Percentiles rank a stretch among this genome's conserved stretches.
Conservation (phyloP, 352 stramenopile species). For the Phytophthora podocarpi region DNA sequence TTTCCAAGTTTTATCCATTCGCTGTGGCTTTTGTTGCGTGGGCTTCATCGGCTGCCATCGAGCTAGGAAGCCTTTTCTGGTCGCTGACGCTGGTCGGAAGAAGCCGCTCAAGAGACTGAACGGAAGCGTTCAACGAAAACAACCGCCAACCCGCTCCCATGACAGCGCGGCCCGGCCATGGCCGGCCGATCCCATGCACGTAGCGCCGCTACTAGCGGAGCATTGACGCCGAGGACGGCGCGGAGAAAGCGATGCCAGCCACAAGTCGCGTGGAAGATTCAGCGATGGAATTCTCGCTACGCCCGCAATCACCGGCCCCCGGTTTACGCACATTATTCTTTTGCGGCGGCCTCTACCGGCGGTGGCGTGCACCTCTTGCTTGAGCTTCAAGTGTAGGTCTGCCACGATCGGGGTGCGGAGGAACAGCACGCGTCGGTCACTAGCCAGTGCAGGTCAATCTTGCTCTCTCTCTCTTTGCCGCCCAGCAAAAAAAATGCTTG, state of each 20-base stretch:
- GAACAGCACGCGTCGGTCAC: too few relatives aligned
- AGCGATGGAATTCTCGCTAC: too few relatives aligned
- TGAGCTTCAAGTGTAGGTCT: too few relatives aligned
- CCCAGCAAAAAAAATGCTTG: too few relatives aligned
- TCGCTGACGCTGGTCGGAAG: slow-evolving; percentile 20
- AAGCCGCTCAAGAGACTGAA: slow-evolving; percentile 29
- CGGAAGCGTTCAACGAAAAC: slow-evolving; percentile 13
- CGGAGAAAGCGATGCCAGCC: too few relatives aligned
- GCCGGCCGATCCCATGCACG: slow-evolving; percentile 1
- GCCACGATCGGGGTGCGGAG: too few relatives aligned
- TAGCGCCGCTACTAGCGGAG: neutral
- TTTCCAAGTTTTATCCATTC: slow-evolving; percentile 10
- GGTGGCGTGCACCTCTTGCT: too few relatives aligned
- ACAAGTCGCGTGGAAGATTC: slow-evolving; percentile 2
- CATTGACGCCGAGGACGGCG: neutral
- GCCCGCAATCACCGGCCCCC: too few relatives aligned
- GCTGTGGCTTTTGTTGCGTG: neutral
- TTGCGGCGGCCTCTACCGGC: too few relatives aligned
- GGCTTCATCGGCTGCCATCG: neutral
- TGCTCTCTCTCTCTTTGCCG: too few relatives aligned
- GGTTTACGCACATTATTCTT: too few relatives aligned
- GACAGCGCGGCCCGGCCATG: slow-evolving; percentile 1
- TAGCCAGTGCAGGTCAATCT: too few relatives aligned
- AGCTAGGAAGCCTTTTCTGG: neutral
- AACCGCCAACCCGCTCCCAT: slow-evolving; percentile 1